Conservation (phyloP, 192 early-diverging fungal genomes). For the Podila clonocystis region DNA sequence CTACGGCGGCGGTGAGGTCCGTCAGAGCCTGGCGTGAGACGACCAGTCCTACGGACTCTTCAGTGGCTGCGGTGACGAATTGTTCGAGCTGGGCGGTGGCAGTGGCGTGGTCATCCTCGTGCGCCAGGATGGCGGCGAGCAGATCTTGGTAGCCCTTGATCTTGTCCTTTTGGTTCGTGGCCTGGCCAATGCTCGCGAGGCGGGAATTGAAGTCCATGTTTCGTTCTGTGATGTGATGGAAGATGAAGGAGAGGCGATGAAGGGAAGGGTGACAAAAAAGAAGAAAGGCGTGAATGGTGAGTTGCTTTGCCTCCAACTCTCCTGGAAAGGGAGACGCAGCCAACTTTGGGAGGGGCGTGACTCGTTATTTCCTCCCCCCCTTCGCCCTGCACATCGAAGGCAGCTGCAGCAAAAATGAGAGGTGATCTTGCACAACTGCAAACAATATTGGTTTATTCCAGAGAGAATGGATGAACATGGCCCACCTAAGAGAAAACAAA, state of each 20-base stretch:
- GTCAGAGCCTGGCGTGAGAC: conserved; percentile 77
- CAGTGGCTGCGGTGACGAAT: conserved; percentile 67
- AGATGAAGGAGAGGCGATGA: not conserved
- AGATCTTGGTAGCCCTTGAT: conserved; percentile 53
- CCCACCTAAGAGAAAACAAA: no score
- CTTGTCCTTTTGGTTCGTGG: conserved; percentile 51
- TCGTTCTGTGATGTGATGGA: not conserved
- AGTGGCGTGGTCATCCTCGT: not conserved
- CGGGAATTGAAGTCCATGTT: conserved; percentile 29
- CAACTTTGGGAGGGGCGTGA: no score
- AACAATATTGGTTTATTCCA: no score
- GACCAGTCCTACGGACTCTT: conserved; percentile 78
- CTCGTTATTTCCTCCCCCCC: no score
- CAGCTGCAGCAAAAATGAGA: no score
- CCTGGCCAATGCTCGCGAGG: conserved; percentile 27
- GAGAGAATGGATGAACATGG: no score
- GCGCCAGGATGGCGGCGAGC: conserved; percentile 28
- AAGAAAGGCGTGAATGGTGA: not conserved
- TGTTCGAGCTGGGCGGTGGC: conserved; percentile 28
- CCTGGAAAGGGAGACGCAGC: no score
- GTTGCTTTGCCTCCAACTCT: no score
- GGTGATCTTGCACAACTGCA: no score
- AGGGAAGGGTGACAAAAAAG: not conserved
- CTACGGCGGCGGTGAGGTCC: conserved; percentile 74
- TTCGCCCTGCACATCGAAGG: no score